Evolutionary conservation across 306 rosid genomes (phyloP).

Genomic region (Trifolium pratense): DNA sequence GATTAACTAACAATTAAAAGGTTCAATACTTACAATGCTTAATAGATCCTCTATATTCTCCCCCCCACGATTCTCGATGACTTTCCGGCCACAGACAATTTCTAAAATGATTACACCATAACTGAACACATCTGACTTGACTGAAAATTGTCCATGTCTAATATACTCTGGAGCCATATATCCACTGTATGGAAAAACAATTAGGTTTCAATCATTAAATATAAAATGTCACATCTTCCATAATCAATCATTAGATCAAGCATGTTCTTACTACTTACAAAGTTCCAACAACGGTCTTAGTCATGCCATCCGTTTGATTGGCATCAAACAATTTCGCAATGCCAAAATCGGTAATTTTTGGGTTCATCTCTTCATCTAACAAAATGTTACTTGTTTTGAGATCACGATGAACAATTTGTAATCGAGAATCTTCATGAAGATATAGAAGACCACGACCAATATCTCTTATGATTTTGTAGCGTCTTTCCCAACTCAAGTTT

Average conservation of each 20-base stretch:
- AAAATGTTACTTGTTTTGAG: slow-evolving; percentile 61
- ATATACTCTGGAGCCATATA: slow-evolving; percentile 67
- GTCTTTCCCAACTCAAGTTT: slow-evolving; percentile 49
- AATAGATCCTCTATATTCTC: slow-evolving; percentile 40
- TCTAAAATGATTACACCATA: slow-evolving; percentile 59
- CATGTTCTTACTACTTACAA: slow-evolving; percentile 48
- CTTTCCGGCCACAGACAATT: slow-evolving; percentile 53
- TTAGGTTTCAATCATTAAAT: background rate
- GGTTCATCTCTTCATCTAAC: slow-evolving; percentile 49
- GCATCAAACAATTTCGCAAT: slow-evolving; percentile 52
- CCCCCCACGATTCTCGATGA: slow-evolving; percentile 23
- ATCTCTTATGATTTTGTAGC: slow-evolving; percentile 49
- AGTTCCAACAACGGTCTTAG: slow-evolving; percentile 59
- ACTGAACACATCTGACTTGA: slow-evolving; percentile 56
- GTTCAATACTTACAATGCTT: slow-evolving; percentile 48
- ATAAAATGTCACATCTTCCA: background rate
- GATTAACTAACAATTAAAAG: background rate
- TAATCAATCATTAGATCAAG: no score
- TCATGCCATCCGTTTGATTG: slow-evolving; percentile 45
- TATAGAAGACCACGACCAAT: slow-evolving; percentile 56
- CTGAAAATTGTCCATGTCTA: slow-evolving; percentile 50
- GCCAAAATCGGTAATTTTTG: slow-evolving; percentile 71
- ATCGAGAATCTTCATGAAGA: slow-evolving; percentile 61
- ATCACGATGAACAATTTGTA: slow-evolving; percentile 59
- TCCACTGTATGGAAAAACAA: slow-evolving; percentile 42